A percentile compares a stretch with the other conserved stretches of the same genome.
Evolutionary conservation across 2,329 filamentous ascomycete species (phyloP).

Genomic region (Colletotrichum tamarilloi): DNA sequence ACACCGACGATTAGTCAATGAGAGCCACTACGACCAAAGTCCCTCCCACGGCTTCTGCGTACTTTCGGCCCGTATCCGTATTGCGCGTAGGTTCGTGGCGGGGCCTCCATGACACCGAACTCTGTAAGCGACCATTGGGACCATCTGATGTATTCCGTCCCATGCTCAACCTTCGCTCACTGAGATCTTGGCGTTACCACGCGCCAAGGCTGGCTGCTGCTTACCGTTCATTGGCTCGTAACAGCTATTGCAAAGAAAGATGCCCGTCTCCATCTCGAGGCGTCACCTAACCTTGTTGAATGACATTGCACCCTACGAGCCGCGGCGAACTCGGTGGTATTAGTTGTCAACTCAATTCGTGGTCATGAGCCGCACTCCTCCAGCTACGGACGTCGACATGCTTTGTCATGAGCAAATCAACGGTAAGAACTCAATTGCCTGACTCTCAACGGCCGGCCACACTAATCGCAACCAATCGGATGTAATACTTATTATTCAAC

Average conservation of each 20-base stretch:
- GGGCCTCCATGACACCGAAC: not conserved
- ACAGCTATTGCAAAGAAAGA: not conserved
- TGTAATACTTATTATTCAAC: not conserved
- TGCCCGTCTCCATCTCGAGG: not conserved
- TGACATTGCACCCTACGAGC: too few relatives aligned
- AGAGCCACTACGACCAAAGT: not conserved
- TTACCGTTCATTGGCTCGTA: conserved; percentile 13
- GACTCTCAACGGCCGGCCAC: not conserved
- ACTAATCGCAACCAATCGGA: not conserved
- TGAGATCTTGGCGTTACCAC: conserved; percentile 2
- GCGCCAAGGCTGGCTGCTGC: not conserved
- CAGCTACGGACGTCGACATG: too few relatives aligned
- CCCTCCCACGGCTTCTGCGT: not conserved
- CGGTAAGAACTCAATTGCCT: not conserved
- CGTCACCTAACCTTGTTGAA: not conserved
- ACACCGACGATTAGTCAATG: not conserved
- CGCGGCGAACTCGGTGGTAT: not conserved
- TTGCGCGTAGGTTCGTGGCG: conserved; percentile 16
- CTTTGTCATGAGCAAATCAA: not conserved
- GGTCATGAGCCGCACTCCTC: not conserved
- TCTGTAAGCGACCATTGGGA: conserved; percentile 4
- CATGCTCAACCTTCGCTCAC: conserved; percentile 9
- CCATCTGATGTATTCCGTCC: conserved; percentile 10
- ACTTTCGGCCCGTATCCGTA: conserved; percentile 9
- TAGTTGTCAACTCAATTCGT: not conserved